Conservation (phyloP, 805 yeast species). For the Schizosaccharomyces osmophilus region DNA sequence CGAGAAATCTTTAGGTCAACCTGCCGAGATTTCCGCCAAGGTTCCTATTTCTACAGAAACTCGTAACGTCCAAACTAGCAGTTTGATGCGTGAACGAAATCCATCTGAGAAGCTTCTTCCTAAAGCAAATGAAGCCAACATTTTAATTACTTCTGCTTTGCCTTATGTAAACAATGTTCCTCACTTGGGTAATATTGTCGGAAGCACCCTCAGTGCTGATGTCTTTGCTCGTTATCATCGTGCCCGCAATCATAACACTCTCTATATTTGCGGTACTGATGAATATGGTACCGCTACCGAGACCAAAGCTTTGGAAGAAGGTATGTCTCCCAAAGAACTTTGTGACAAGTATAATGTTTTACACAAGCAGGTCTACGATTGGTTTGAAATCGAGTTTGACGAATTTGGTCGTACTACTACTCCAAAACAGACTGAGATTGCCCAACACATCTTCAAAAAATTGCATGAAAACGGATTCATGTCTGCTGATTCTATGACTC, state of each 20-base stretch:
- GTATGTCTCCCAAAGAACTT: slow-evolving; percentile 62
- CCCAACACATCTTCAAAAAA: slow-evolving; percentile 73
- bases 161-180: slow-evolving; percentile 98
- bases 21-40: background rate
- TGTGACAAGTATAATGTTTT: slow-evolving; percentile 76
- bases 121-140: slow-evolving; percentile 45
- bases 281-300: slow-evolving; percentile 99
- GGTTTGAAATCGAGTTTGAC: slow-evolving; percentile 92
- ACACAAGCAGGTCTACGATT: slow-evolving; percentile 76
- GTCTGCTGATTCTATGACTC: slow-evolving; percentile 72
- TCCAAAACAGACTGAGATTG: slow-evolving; percentile 68
- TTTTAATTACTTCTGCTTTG: slow-evolving; percentile 79
- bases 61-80: slow-evolving; percentile 4
- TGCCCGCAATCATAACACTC: slow-evolving; percentile 64
- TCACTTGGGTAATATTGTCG: slow-evolving; percentile 89
- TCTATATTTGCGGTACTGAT: slow-evolving; percentile 88
- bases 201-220: slow-evolving; percentile 86
- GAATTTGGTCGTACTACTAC: slow-evolving; percentile 94
- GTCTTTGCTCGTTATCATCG: slow-evolving; percentile 62
- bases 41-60: background rate
- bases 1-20: background rate
- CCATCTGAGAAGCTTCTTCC: slow-evolving; percentile 30
- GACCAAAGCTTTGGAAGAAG: slow-evolving; percentile 89
- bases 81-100: slow-evolving; percentile 4
- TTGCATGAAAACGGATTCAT: slow-evolving; percentile 51